Conservation (phyloP, 2,329 filamentous ascomycete genomes). For the Cercospora berteroae region DNA sequence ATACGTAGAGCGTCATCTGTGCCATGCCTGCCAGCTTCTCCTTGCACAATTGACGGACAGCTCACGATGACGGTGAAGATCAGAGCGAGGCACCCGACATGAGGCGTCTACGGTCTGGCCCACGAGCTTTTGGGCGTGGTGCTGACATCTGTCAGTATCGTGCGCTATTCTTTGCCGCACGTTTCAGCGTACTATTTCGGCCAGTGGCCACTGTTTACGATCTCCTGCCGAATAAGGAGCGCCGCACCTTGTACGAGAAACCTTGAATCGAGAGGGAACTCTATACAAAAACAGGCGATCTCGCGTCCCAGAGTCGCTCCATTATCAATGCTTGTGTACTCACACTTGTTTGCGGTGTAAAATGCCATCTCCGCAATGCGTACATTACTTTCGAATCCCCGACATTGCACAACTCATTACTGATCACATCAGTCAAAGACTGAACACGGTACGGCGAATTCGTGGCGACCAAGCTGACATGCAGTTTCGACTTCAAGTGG, state of each 20-base stretch:
- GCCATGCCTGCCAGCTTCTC: neutral
- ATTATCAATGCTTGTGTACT: neutral
- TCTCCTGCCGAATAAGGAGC: neutral
- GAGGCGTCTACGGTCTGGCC: neutral
- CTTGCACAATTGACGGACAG: neutral
- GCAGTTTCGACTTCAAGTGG: neutral
- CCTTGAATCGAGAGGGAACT: neutral
- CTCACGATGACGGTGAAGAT: neutral
- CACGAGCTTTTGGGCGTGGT: neutral
- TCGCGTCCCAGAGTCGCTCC: neutral
- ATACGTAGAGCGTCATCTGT: neutral
- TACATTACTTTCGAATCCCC: neutral
- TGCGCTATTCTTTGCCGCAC: neutral
- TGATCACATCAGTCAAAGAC: neutral
- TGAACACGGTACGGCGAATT: neutral
- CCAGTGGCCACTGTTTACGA: neutral
- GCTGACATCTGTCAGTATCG: neutral
- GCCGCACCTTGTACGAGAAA: neutral
- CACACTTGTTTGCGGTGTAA: neutral
- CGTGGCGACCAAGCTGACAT: neutral
- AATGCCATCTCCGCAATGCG: neutral
- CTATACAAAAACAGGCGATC: neutral
- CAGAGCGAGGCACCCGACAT: neutral
- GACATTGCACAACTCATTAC: neutral
- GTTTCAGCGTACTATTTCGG: neutral